Evolutionary conservation across 116 monocot genomes (phyloP), one percentile per base, ranked within the genome.

Genomic region (Phalaenopsis hybrid): DNA sequence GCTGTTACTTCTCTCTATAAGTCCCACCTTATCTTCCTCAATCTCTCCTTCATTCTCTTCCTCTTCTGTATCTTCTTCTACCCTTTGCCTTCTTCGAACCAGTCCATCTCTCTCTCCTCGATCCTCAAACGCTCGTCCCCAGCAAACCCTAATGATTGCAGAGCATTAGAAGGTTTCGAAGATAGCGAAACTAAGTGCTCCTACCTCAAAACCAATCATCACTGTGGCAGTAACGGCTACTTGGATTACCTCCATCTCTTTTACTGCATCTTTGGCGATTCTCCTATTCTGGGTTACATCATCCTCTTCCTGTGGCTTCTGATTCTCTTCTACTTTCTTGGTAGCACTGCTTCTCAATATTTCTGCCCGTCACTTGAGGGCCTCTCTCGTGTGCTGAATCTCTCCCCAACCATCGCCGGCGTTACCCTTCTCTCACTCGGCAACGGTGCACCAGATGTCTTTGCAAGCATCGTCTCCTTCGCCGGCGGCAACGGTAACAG

Each of bases 381-480:
- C 82, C 86, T 89, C 12, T 89, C 89, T 9, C 44, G 55, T n/a
- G 57, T 81, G 5, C 81, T 92, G 45, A 79, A 61, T 25, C 83
- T 90, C 5, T 86, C 92, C 8, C 92, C 92, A 10, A 81, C 92
- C 9, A 82, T 92, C 13, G 90, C 92, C 10, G 92, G 92, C 28
- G 92, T 87, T 75, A 90, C 92, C 23, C 88, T 92, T 45, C 90
- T 92, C 44, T 88, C 92, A 7, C 83, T 92, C 11, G 92, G 90
- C 73, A 92, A 92, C 74, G 92, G 90, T 34, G 89, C 90, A 1
- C 87, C 89, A 0, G 91, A 92, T 75, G 89, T 87, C 34, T 89
- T 89, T 55, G 48, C 91, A 18, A 85, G 82, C 82, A 79, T 92
- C 59, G 84, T 86, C n/a, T 89, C 91, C 46, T 92, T 92, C 82